Conservation (phyloP, 345 rosid species). For the Pistacia vera region DNA sequence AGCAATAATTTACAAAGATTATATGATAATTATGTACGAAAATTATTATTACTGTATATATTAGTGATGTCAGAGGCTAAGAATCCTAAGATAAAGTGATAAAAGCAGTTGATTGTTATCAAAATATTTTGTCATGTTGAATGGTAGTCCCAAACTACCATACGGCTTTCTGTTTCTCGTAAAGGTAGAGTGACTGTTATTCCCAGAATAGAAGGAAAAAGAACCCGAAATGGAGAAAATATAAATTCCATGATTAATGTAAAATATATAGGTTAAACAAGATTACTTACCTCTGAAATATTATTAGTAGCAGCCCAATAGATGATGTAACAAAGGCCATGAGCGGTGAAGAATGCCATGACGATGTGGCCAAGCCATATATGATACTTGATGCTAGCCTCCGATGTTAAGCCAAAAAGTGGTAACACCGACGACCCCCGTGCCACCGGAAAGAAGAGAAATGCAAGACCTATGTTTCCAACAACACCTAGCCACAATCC, state of each 20-base stretch:
- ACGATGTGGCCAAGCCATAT: slow-evolving; percentile 85
- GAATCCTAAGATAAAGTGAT: too few species aligned
- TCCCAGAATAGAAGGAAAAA: neutral
- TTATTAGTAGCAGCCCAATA: slow-evolving; percentile 43
- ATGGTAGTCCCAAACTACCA: neutral
- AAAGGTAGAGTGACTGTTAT: neutral
- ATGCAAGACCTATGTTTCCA: slow-evolving; percentile 66
- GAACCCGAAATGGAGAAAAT: neutral
- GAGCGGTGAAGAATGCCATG: slow-evolving; percentile 60
- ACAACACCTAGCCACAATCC: slow-evolving; percentile 49
- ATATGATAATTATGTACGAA: too few species aligned
- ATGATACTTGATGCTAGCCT: slow-evolving; percentile 86
- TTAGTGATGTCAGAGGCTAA: too few species aligned
- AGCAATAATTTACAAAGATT: too few species aligned
- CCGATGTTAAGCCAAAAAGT: slow-evolving; percentile 71
- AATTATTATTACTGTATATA: too few species aligned
- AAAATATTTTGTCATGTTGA: neutral
- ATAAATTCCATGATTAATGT: too few species aligned
- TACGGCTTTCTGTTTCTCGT: neutral
- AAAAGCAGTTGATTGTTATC: too few species aligned
- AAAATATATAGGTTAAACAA: neutral
- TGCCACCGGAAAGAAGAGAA: slow-evolving; percentile 81
- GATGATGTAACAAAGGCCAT: slow-evolving; percentile 59
- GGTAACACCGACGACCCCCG: slow-evolving; percentile 78
- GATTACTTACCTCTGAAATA: slow-evolving; percentile 43